Percentiles rank a stretch among this genome's conserved stretches.
These are phyloP conservation scores for Eucalyptus sp. DNA, from an alignment of 345 rosid species.

Conservation along the genomic window DNA sequence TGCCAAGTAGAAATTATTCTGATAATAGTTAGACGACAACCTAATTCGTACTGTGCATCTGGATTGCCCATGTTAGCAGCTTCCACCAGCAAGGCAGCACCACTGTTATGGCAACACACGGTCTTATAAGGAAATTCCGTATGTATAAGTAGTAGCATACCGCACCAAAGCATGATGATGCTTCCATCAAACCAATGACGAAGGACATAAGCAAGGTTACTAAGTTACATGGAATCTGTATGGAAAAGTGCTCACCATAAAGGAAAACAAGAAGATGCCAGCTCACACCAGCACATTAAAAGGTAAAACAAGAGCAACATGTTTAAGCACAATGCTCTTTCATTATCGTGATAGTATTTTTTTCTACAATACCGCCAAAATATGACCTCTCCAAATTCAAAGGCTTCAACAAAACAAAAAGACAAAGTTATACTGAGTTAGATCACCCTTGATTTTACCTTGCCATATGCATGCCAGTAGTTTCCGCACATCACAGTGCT, in stretches of 20 bases:
- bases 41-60: conserved; percentile 84
- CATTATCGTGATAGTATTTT: background rate
- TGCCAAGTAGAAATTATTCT: background rate
- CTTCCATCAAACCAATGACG: background rate
- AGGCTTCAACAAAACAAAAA: background rate
- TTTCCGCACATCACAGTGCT: background rate
- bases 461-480: background rate
- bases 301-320: background rate
- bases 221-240: background rate
- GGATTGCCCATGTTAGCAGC: conserved; percentile 95
- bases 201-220: background rate
- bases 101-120: conserved; percentile 20
- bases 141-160: background rate
- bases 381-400: background rate
- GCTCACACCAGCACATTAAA: background rate
- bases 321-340: background rate
- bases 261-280: background rate
- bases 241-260: background rate
- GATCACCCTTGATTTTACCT: background rate
- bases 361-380: background rate
- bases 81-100: conserved; percentile 88
- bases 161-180: background rate
- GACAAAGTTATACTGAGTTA: background rate
- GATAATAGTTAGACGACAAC: conserved; percentile 37
- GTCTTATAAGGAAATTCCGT: background rate